These are phyloP conservation scores for Lasiodiplodia theobromae DNA, from an alignment of 2,329 filamentous ascomycete genomes.

Conservation along the genomic window DNA sequence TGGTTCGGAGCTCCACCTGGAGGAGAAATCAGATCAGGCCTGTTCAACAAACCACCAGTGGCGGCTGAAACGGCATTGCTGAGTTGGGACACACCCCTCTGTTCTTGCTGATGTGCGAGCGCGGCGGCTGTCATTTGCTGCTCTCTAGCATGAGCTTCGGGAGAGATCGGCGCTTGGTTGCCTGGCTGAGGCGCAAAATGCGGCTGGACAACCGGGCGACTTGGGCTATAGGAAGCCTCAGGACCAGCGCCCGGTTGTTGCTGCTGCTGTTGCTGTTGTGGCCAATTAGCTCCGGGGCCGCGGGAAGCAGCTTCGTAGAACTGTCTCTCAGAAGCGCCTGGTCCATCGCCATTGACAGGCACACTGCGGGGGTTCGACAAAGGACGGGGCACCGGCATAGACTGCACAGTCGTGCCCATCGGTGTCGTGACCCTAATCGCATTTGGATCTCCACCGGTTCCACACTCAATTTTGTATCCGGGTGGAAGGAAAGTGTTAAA, in stretches of 20 bases:
- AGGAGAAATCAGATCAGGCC: slow-evolving; percentile 49
- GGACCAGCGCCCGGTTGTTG: slow-evolving; percentile 43
- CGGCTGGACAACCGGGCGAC: slow-evolving; percentile 50
- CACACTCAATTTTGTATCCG: slow-evolving; percentile 95
- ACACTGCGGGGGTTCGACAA: slow-evolving; percentile 56
- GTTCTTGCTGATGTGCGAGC: slow-evolving; percentile 67
- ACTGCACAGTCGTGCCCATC: slow-evolving; percentile 94
- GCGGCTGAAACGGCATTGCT: slow-evolving; percentile 70
- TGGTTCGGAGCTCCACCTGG: slow-evolving; percentile 55
- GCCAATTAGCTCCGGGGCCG: slow-evolving; percentile 43
- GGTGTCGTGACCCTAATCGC: slow-evolving; percentile 96
- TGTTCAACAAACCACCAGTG: slow-evolving; percentile 53
- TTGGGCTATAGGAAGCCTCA: slow-evolving; percentile 53
- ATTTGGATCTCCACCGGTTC: slow-evolving; percentile 90
- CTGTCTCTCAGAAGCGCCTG: slow-evolving; percentile 50
- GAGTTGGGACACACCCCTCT: slow-evolving; percentile 70
- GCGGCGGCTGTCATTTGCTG: slow-evolving; percentile 50
- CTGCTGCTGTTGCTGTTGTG: slow-evolving; percentile 39
- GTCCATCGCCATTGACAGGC: slow-evolving; percentile 62
- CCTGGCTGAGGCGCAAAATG: slow-evolving; percentile 46
- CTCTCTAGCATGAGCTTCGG: slow-evolving; percentile 42
- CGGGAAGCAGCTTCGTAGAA: slow-evolving; percentile 46
- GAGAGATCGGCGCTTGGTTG: slow-evolving; percentile 45
- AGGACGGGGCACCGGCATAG: slow-evolving; percentile 68
- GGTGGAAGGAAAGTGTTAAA: slow-evolving; percentile 98